These are phyloP conservation scores for Sutorius eximius DNA, from an alignment of 1,284 basidiomycete species.

Conservation along the genomic window DNA sequence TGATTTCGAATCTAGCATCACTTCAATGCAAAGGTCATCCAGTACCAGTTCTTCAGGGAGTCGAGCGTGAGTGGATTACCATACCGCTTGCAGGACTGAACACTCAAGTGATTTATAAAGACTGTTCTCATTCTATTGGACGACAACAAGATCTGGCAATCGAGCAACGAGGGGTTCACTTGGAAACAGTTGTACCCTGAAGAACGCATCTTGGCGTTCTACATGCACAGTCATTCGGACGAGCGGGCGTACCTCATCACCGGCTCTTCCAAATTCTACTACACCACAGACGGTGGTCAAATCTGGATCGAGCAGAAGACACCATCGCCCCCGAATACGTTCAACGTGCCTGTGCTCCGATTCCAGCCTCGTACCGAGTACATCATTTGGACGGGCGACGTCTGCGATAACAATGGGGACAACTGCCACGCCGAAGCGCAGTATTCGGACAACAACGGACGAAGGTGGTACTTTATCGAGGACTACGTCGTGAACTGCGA, in stretches of 20 bases:
- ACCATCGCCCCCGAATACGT: conserved; percentile 76
- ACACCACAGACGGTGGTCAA: conserved; percentile 81
- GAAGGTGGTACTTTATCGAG: conserved; percentile 77
- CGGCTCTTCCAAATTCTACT: conserved; percentile 60
- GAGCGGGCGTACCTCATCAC: conserved; percentile 93
- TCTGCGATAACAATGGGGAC: conserved; percentile 49
- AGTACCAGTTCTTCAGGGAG: conserved; percentile 83
- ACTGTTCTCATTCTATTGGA: conserved; percentile 83
- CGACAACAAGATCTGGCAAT: conserved; percentile 88
- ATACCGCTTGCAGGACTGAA: background rate
- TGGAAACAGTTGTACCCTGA: conserved; percentile 72
- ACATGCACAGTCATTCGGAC: conserved; percentile 77
- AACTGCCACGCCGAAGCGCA: conserved; percentile 73
- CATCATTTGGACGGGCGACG: conserved; percentile 88
- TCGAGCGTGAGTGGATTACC: conserved; percentile 51
- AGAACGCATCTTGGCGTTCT: conserved; percentile 78
- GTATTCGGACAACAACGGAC: conserved; percentile 78
- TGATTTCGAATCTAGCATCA: conserved; percentile 50
- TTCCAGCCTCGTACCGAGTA: conserved; percentile 90
- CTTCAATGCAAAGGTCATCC: conserved; percentile 70
- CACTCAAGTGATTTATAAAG: conserved; percentile 36
- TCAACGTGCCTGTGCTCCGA: conserved; percentile 75
- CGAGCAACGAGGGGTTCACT: conserved; percentile 90
- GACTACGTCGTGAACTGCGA: conserved; percentile 88
- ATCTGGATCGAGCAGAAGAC: conserved; percentile 66